These are phyloP conservation scores for Nannizziopsis arthrosporioides DNA, from an alignment of 2,329 filamentous ascomycete genomes.

Conservation along the genomic window DNA sequence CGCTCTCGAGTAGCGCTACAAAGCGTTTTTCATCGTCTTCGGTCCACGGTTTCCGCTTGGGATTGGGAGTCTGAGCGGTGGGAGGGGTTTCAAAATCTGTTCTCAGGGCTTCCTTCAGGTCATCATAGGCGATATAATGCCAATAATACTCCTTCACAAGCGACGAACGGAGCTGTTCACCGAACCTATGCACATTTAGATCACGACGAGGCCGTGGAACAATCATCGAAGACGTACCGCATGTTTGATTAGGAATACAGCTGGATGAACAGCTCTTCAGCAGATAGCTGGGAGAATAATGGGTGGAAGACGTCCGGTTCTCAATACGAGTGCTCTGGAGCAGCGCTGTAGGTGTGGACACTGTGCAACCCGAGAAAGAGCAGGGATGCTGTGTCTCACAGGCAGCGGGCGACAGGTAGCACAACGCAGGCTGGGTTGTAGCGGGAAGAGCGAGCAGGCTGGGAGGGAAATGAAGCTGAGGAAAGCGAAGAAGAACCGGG, in stretches of 20 bases:
- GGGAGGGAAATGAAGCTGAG: too few relatives aligned
- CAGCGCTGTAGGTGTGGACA: too few relatives aligned
- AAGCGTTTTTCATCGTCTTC: slow-evolving; percentile 88
- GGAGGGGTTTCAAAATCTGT: slow-evolving; percentile 49
- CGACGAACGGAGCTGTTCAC: slow-evolving; percentile 89
- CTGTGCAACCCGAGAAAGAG: too few relatives aligned
- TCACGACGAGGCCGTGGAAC: neutral
- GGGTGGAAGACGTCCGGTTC: neutral
- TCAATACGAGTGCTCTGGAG: too few relatives aligned
- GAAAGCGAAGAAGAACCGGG: too few relatives aligned
- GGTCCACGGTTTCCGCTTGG: slow-evolving; percentile 59
- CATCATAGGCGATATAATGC: slow-evolving; percentile 98
- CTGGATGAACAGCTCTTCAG: neutral
- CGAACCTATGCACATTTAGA: slow-evolving; percentile 50
- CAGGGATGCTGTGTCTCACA: too few relatives aligned
- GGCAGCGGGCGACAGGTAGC: too few relatives aligned
- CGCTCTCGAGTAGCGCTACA: slow-evolving; percentile 71
- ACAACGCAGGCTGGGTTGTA: too few relatives aligned
- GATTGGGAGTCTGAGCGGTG: slow-evolving; percentile 36
- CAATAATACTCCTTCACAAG: slow-evolving; percentile 95
- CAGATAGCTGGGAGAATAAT: neutral
- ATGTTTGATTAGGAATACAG: neutral
- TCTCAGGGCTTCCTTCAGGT: slow-evolving; percentile 77
- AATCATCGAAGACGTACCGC: slow-evolving; percentile 1
- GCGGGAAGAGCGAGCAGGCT: too few relatives aligned